These are phyloP conservation scores for Tricholoma sp. DNA, from an alignment of 768 basidiomycete genomes.

Conservation along the genomic window DNA sequence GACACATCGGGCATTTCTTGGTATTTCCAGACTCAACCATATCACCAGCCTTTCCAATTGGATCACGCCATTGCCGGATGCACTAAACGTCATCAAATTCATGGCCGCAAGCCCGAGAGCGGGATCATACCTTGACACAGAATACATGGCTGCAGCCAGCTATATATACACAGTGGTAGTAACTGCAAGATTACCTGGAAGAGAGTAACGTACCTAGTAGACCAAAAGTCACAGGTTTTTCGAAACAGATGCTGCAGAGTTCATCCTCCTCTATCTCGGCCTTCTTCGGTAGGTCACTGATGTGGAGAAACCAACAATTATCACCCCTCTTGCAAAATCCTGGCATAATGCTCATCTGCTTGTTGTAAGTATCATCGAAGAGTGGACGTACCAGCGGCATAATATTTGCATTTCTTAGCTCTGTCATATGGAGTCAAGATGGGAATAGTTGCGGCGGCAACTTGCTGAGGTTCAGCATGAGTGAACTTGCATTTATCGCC, in stretches of 20 bases:
- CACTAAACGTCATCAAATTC: constrained; percentile 40
- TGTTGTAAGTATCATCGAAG: background rate
- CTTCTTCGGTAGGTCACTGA: constrained; percentile 19
- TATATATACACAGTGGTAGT: constrained; percentile 20
- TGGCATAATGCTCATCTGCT: constrained; percentile 19
- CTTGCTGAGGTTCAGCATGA: constrained; percentile 38
- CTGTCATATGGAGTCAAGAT: constrained; percentile 59
- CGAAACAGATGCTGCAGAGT: constrained; percentile 69
- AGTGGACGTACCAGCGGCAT: constrained; percentile 43
- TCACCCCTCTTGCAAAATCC: constrained; percentile 70
- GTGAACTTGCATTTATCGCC: constrained; percentile 70
- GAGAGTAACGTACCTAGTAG: constrained; percentile 47
- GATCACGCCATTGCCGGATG: constrained; percentile 73
- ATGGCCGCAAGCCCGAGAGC: background rate
- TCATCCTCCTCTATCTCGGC: constrained; percentile 39
- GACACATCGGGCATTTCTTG: constrained; percentile 80
- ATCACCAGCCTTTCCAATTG: constrained; percentile 46
- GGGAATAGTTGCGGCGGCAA: background rate
- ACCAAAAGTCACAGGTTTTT: constrained; percentile 65
- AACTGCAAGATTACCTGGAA: background rate
- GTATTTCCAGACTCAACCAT: constrained; percentile 51
- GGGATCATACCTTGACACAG: constrained; percentile 54
- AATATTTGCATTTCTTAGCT: constrained; percentile 65
- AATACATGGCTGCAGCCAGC: constrained; percentile 76
- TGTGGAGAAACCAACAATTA: constrained; percentile 73